Evolutionary conservation across 2,329 filamentous ascomycete genomes (phyloP).

Genomic region (Epichloe scottii): DNA sequence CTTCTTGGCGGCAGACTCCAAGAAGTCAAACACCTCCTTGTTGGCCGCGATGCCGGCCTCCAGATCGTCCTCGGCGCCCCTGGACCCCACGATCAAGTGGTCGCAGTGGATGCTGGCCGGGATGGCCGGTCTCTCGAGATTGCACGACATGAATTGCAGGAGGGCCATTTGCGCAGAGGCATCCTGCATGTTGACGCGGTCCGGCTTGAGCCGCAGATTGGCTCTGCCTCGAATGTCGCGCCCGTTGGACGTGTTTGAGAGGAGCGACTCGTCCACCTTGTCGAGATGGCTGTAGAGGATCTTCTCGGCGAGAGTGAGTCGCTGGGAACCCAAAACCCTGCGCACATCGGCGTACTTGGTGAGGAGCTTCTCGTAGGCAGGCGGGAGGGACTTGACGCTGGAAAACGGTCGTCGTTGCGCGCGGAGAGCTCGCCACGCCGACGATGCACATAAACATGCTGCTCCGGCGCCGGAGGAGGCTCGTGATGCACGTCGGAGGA

Average conservation of each 20-base stretch:
- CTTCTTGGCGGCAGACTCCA: conserved; percentile 82
- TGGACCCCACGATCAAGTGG: conserved; percentile 94
- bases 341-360: conserved; percentile 64
- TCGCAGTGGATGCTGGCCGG: conserved; percentile 98
- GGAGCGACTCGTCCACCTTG: conserved; percentile 75
- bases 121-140: conserved; percentile 76
- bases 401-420: conserved; percentile 23
- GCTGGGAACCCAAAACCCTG: conserved; percentile 52
- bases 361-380: conserved; percentile 74
- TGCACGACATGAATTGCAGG: conserved; percentile 97
- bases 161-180: conserved; percentile 97
- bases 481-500: conserved; percentile 19
- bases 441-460: not conserved
- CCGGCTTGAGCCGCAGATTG: conserved; percentile 93
- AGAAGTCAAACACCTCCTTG: conserved; percentile 93
- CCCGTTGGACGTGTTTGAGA: conserved; percentile 73
- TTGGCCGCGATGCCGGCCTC: conserved; percentile 78
- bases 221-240: conserved; percentile 72
- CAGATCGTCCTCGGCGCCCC: conserved; percentile 77
- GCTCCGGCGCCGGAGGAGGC: conserved; percentile 17
- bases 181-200: conserved; percentile 98
- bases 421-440: conserved; percentile 4
- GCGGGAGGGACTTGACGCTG: conserved; percentile 34
- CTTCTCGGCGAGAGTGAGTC: conserved; percentile 88
- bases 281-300: conserved; percentile 94